These are phyloP conservation scores for Senna tora DNA, from an alignment of 306 rosid genomes.

Conservation along the genomic window DNA sequence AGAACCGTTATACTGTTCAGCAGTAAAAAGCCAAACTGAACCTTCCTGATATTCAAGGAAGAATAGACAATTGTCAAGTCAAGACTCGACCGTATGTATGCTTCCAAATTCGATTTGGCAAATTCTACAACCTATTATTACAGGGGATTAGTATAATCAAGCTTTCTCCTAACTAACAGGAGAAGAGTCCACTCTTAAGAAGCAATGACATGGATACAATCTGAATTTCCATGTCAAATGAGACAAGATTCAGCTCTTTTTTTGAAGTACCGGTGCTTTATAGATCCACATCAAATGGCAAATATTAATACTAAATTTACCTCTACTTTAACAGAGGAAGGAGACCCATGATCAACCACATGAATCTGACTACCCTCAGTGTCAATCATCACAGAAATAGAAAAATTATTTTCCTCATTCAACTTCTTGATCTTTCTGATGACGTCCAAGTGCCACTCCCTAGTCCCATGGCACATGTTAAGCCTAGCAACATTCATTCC, in stretches of 20 bases:
- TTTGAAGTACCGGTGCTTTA: not conserved
- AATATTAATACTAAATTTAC: slow-evolving; percentile 32
- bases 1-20: slow-evolving; percentile 66
- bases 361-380: slow-evolving; percentile 90
- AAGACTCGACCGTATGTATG: slow-evolving; percentile 3
- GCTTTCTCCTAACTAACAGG: slow-evolving; percentile 15
- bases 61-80: slow-evolving; percentile 13
- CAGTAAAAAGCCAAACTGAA: slow-evolving; percentile 75
- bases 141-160: not conserved
- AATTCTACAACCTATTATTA: not conserved
- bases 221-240: not conserved
- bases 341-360: slow-evolving; percentile 87
- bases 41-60: slow-evolving; percentile 60
- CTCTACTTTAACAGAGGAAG: slow-evolving; percentile 84
- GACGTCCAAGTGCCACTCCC: slow-evolving; percentile 79
- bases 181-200: not conserved
- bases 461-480: slow-evolving; percentile 86
- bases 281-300: not conserved
- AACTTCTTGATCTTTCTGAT: slow-evolving; percentile 75
- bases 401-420: slow-evolving; percentile 68
- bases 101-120: slow-evolving; percentile 17
- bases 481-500: slow-evolving; percentile 92
- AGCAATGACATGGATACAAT: not conserved
- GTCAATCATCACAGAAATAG: slow-evolving; percentile 86
- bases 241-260: not conserved